phyloP scores from a whole-genome alignment of 257 asterid genomes.

The Perilla frutescens region DNA sequence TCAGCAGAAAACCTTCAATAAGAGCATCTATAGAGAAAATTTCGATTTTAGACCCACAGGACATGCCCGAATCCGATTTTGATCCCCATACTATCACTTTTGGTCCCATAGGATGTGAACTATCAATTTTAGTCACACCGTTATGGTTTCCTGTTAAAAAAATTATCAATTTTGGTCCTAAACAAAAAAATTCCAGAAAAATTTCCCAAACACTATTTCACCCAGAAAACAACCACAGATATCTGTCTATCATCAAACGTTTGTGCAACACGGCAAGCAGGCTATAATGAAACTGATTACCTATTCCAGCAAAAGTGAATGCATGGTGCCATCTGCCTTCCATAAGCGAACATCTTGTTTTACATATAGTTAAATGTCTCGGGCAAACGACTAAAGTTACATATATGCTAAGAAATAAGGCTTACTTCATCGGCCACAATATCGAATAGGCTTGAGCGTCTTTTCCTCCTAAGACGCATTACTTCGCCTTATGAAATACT shows the following conservation, averaged over 20 bases:
- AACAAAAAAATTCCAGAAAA: too few species aligned
- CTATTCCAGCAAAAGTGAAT: background rate
- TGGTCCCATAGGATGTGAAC: too few species aligned
- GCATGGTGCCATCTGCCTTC: background rate
- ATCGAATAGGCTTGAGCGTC: conserved; percentile 98
- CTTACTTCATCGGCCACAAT: conserved; percentile 95
- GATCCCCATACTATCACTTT: too few species aligned
- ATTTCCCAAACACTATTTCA: background rate
- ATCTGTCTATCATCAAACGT: background rate
- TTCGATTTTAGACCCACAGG: too few species aligned
- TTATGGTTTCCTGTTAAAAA: too few species aligned
- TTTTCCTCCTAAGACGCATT: conserved; percentile 89
- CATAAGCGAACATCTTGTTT: background rate
- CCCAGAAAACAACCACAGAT: background rate
- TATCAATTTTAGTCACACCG: too few species aligned
- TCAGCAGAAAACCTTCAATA: too few species aligned
- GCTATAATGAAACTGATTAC: background rate
- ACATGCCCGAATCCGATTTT: too few species aligned
- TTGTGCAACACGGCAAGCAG: background rate
- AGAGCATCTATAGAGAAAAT: too few species aligned
- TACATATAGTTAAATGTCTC: background rate
- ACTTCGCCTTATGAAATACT: conserved; percentile 91
- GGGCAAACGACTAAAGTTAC: background rate
- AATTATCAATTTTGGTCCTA: too few species aligned
- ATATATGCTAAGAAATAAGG: conserved; percentile 17